Evolutionary conservation across 768 basidiomycete genomes (phyloP).

Genomic region (Trametes villosa): DNA sequence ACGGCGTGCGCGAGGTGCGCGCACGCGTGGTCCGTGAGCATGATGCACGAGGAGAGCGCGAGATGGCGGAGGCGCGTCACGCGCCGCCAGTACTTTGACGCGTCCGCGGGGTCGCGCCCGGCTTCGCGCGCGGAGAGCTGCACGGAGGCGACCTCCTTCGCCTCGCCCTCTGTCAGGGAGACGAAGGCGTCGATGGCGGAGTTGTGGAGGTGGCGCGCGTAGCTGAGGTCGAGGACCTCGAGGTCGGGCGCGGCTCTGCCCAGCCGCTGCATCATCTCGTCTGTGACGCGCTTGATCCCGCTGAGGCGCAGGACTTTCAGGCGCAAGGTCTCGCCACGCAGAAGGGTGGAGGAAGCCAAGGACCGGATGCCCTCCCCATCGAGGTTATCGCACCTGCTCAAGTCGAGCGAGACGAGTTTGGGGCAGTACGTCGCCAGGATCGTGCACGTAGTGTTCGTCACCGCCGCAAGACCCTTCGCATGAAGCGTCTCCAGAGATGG

Average conservation of each 20-base stretch:
- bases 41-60: constrained; percentile 66
- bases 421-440: constrained; percentile 64
- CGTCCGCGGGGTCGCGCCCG: constrained; percentile 61
- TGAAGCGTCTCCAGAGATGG: constrained; percentile 60
- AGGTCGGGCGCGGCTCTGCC: constrained; percentile 72
- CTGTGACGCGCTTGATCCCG: constrained; percentile 64
- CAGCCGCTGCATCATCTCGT: constrained; percentile 64
- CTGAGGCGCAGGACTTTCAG: constrained; percentile 70
- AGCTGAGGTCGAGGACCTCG: constrained; percentile 82
- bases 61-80: constrained; percentile 76
- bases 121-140: constrained; percentile 64
- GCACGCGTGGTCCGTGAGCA: constrained; percentile 78
- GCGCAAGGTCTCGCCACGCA: constrained; percentile 51
- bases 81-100: constrained; percentile 54
- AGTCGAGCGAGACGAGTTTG: constrained; percentile 61
- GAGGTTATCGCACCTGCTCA: constrained; percentile 73
- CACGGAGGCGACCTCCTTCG: constrained; percentile 46
- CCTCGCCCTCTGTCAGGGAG: constrained; percentile 48
- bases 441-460: constrained; percentile 76
- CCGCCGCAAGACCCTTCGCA: constrained; percentile 69
- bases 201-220: constrained; percentile 71
- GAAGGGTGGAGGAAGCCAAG: constrained; percentile 48
- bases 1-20: constrained; percentile 71
- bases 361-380: constrained; percentile 63
- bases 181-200: constrained; percentile 77